phyloP scores from a whole-genome alignment of 2,329 filamentous ascomycete genomes.

The Aureobasidium sp. region DNA sequence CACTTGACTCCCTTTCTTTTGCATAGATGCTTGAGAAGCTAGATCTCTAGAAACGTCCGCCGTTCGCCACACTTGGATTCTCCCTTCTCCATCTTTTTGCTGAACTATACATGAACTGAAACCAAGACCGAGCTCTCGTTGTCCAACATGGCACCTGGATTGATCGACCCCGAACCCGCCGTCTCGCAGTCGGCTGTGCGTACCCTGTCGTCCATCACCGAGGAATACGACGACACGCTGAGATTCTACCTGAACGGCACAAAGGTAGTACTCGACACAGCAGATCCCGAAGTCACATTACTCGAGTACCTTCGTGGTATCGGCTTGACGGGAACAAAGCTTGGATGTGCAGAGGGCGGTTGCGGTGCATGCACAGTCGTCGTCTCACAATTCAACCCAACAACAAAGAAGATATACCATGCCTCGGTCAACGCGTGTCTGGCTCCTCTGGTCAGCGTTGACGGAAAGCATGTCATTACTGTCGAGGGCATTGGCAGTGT shows the following conservation, averaged over 20 bases:
- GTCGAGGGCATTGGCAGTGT: conserved; percentile 91
- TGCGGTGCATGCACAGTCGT: conserved; percentile 96
- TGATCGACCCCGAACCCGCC: conserved; percentile 41
- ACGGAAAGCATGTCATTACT: conserved; percentile 97
- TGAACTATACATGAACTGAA: neutral
- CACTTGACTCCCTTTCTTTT: neutral
- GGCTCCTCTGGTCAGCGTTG: conserved; percentile 83
- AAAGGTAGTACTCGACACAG: conserved; percentile 72
- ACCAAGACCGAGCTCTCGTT: neutral
- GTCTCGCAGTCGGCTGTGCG: conserved; percentile 38
- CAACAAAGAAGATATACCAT: conserved; percentile 88
- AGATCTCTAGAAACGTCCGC: neutral
- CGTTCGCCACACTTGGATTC: neutral
- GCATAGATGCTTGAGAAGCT: neutral
- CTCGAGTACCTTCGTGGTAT: conserved; percentile 90
- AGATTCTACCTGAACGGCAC: conserved; percentile 95
- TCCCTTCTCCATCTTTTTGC: neutral
- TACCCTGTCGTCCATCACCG: conserved; percentile 58
- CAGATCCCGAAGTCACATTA: conserved; percentile 86
- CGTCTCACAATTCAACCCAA: conserved; percentile 86
- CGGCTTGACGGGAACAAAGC: conserved; percentile 89
- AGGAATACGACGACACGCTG: conserved; percentile 76
- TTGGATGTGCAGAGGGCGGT: conserved; percentile 93
- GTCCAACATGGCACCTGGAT: conserved; percentile 50
- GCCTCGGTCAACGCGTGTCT: conserved; percentile 95